Base-by-base conservation (phyloP, 768 basidiomycete genomes). In the Asterophora parasitica region DNA sequence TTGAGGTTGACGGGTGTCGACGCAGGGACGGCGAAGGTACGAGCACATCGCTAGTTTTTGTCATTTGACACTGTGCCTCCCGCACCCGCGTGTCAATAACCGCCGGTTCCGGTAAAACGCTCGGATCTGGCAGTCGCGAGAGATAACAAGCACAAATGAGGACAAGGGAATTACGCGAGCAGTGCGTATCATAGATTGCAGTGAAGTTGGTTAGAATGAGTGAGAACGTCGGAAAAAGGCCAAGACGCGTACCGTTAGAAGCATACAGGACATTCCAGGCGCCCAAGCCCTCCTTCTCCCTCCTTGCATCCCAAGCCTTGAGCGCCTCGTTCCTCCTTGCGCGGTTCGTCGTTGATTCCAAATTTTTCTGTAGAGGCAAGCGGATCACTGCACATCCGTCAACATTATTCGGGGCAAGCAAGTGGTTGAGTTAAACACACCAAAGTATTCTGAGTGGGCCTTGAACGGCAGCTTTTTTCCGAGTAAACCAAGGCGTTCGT, bases 401-500 rank as follows among this genome's bases (percentile, higher is more conserved):
- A 38, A 30, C 42, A 20, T 48, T 23, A 54, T 52, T 28, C 44
- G 37, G 6, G 23, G 23, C 23, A 23, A 23, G 3, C 23, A 6
- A 23, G 23, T 23, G 23, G 23, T 23, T 23, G 6, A 19, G 23
- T 23, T 23, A 23, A 19, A 68, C 76, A 40, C 41, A 82, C 82
- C 71, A 56, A 77, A 72, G 44, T 64, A 69, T 37, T 78, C 76
- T 0, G 67, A 54, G 40, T 70, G 71, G 0, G 63, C 67, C 55
- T 77, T 78, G 62, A 80, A 83, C 0, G 79, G 75, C 36, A 84
- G 49, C 20, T 67, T 71, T 48, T 65, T 63, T 4, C 88, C 86
- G 0, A 78, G 69, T 12, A 87, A 55, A 1, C 86, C 84, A 7
- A 87, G 70, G 6, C 64, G 63, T 53, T 85, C 75, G 58, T 87